Conservation (phyloP, 257 asterid species). For the Fraxinus quadrangulata region DNA sequence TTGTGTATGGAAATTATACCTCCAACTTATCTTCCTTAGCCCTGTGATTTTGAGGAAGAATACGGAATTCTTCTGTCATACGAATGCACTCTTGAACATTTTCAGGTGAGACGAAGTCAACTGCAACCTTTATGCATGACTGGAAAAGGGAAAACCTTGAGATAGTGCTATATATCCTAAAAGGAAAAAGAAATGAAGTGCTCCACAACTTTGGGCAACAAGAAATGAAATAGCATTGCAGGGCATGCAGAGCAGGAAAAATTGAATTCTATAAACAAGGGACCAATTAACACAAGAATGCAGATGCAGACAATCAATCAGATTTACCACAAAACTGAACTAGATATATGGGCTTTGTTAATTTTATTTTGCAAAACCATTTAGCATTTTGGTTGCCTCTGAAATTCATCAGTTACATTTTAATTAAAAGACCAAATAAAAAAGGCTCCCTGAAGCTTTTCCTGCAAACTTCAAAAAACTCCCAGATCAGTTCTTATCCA, state of each 20-base stretch:
- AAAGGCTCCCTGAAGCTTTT: too few relatives aligned
- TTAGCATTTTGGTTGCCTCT: not conserved
- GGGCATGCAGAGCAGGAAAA: not conserved
- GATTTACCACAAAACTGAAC: not conserved
- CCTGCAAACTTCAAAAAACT: too few relatives aligned
- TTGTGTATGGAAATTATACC: constrained; percentile 39
- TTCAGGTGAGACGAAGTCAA: constrained; percentile 91
- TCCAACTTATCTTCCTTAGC: constrained; percentile 87
- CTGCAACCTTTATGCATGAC: constrained; percentile 95
- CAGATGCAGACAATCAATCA: not conserved
- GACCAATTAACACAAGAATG: not conserved
- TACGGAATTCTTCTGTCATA: constrained; percentile 72
- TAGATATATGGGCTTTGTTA: not conserved
- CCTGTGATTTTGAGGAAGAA: constrained; percentile 77
- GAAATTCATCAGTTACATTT: not conserved
- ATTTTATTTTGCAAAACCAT: not conserved
- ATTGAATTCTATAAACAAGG: not conserved
- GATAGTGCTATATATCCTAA: not conserved
- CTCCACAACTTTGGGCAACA: not conserved
- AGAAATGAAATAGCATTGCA: not conserved
- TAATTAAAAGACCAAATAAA: too few relatives aligned
- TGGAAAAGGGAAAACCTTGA: constrained; percentile 29
- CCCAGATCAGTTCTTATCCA: too few relatives aligned
- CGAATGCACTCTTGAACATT: constrained; percentile 69
- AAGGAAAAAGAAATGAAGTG: constrained; percentile 1